Evolutionary conservation across 768 basidiomycete genomes (phyloP).

Genomic region (Psilocybe subaeruginosa): DNA sequence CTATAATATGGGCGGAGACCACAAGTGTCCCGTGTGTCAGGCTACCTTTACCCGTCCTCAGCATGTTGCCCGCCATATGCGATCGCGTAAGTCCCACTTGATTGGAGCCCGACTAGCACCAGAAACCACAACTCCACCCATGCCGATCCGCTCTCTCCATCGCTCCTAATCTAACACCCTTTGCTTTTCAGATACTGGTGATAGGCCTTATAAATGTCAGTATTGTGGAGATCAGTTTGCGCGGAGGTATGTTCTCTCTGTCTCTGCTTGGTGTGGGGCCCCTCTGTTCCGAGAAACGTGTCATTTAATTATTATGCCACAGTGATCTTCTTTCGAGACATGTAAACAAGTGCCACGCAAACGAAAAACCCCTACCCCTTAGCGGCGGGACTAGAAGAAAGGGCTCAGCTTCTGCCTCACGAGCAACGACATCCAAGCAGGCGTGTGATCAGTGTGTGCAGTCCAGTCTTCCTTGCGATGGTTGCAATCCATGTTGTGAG

Average conservation of each 20-base stretch:
- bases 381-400: conserved; percentile 55
- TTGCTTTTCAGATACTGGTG: conserved; percentile 70
- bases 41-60: conserved; percentile 89
- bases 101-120: conserved; percentile 17
- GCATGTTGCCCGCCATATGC: conserved; percentile 90
- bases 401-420: conserved; percentile 64
- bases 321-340: conserved; percentile 88
- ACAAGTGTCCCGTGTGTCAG: conserved; percentile 86
- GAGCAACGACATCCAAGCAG: conserved; percentile 80
- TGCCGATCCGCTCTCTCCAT: conserved; percentile 16
- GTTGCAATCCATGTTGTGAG: conserved; percentile 78
- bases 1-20: conserved; percentile 73
- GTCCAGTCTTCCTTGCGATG: conserved; percentile 75
- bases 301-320: conserved; percentile 6
- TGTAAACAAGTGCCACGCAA: conserved; percentile 86
- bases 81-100: conserved; percentile 69
- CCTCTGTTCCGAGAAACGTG: background rate
- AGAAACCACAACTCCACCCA: conserved; percentile 17
- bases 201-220: conserved; percentile 88
- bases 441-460: conserved; percentile 87
- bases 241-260: conserved; percentile 53
- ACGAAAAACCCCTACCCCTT: conserved; percentile 58
- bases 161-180: conserved; percentile 20
- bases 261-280: conserved; percentile 14
- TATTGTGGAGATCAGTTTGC: conserved; percentile 91